Evolutionary conservation across 2,329 filamentous ascomycete species (phyloP), one percentile per base, ranked within the genome.

Genomic region (Paecilomyces niveus): DNA sequence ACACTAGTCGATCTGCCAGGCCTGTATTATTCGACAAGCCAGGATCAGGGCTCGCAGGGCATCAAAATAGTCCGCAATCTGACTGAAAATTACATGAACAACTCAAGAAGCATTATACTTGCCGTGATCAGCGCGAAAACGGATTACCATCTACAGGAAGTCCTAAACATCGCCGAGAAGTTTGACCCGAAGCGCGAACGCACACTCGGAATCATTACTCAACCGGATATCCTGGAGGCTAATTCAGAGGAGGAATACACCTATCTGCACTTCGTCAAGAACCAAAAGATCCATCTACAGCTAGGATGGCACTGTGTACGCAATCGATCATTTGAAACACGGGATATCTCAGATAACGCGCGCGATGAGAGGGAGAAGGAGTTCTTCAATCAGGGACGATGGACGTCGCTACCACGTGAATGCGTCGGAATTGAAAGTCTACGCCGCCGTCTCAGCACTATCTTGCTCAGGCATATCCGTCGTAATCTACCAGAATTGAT

Each of bases 61-160:
- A 7, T 15, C 5, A 39, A 39, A 4, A 15, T 39, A 39, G 35
- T 15, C 35, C 10, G 35, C 10, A 15, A 10, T 15, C 13, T 39
- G 5, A 15, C 35, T 1, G 71, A 79, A 1, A 69, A 70, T 0
- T 89, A 89, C 63, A 85, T 89, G 76, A 64, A 65, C n/a, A 76
- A 81, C 29, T 66, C 73, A 11, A 77, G 83, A n/a, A 87, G 78
- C 63, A 84, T 88, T 57, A 83, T 87, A 1, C 70, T 87, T 0
- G 80, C 82, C 0, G 76, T 85, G 0, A 70, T 85, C 1, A 74
- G 78, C 0, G 82, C 81, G 1, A 79, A 75, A 35, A 72, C 74
- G 13, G 77, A 85, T 50, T 76, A 79, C 62, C 81, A 82, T 5
- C 81, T 85, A 32, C 86, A 89, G 64, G 73, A 78, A 9, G 80